Evolutionary conservation across 352 stramenopile species (phyloP), one percentile per base, ranked within the genome.

Genomic region (Saprolegnia diclina): DNA sequence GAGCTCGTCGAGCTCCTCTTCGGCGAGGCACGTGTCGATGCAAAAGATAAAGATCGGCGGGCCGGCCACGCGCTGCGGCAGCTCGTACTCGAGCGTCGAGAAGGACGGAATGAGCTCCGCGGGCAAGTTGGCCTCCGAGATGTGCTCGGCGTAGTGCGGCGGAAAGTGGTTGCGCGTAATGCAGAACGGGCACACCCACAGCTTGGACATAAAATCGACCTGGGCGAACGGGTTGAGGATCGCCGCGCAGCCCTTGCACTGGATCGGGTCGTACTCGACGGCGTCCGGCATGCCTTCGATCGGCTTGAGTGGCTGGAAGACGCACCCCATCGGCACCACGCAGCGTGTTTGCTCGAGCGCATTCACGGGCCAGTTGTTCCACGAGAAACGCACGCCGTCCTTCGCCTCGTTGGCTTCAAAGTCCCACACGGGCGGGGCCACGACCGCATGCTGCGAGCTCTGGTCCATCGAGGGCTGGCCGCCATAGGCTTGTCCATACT

Each of bases 111-210:
- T 99, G 7, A 99, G 88, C 78, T 99, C 97, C 7, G 97, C 97
- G 3, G 98, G 98, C 29, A 99, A 80, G 78, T 99, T 99, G 21
- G 92, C 94, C 78, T 99, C 96, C 45, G 94, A 97, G 74, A 99
- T 99, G 76, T 98, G 98, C 73, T 99, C 93, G 2, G 92, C 86
- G 59, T 93, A 95, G 71, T 93, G 89, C 65, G 86, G 87, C 26
- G 88, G 98, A 77, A 99, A 99, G 70, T 99, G 96, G 89, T 99
- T 99, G 71, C 97, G 87, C 57, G 86, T 96, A 68, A 98, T 86
- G 79, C 98, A 99, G 78, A 99, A 99, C 21, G 97, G 97, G 77
- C 98, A 99, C 4, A 97, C 96, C 98, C 98, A 99, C 50, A 99
- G 84, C 81, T 99, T 99, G 64, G 90, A 98, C 19, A 97, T 84